These are phyloP conservation scores for Codiaeum variegatum DNA, from an alignment of 441 rosid genomes.

Conservation along the genomic window DNA sequence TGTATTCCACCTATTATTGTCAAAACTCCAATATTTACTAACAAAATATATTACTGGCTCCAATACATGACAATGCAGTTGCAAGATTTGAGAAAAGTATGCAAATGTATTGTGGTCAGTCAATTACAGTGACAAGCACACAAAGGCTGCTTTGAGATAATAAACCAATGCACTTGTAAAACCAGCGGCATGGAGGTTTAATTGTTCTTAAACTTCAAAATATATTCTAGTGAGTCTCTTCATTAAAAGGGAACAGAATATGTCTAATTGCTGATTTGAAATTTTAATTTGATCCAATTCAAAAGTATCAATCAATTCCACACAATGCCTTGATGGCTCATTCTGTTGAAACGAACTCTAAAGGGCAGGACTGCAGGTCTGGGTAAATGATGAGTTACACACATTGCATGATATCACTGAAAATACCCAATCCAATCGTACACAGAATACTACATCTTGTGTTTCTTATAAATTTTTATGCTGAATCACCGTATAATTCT, in stretches of 20 bases:
- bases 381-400: conserved; percentile 13
- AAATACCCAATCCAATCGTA: too few relatives aligned
- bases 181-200: not conserved
- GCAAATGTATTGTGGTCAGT: not conserved
- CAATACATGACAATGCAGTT: not conserved
- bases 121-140: not conserved
- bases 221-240: not conserved
- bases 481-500: not conserved
- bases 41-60: not conserved
- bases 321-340: not conserved
- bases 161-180: not conserved
- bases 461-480: not conserved
- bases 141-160: not conserved
- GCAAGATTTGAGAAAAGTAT: not conserved
- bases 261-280: not conserved
- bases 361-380: not conserved
- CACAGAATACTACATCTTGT: not conserved
- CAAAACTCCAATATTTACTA: conserved; percentile 6
- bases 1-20: conserved; percentile 63
- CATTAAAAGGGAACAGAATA: not conserved
- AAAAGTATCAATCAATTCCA: not conserved
- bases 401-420: not conserved
- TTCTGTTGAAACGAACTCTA: not conserved
- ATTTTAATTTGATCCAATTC: not conserved
- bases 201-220: not conserved